Evolutionary conservation across 345 rosid genomes (phyloP), one percentile per base, ranked within the genome.

Genomic region (Balakata baccata): DNA sequence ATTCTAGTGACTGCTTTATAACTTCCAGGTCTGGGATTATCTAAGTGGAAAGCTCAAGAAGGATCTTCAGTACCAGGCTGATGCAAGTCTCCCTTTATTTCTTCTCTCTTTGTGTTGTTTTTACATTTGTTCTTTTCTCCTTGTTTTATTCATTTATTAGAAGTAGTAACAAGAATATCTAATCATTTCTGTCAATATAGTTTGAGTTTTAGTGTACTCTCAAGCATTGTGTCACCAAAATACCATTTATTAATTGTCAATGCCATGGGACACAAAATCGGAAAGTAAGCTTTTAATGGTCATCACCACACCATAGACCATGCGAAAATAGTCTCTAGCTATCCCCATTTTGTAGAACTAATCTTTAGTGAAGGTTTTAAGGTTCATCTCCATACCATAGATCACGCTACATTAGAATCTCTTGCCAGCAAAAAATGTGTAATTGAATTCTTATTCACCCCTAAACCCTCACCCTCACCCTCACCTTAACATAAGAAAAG

Each of bases 11-110:
- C 46, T 61, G 70, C 75, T 47, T 77, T 70, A 46, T 76, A 68
- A 64, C 8, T 61, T 50, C 62, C 71, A 93, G 98, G 98, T 96
- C 59, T 96, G 99, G 99, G 99, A 96, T 85, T 90, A 96, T 77
- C 74, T 93, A 60, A 96, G 92, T 72, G 99, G 99, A 72, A 96
- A 96, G 87, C 90, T 96, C 81, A 91, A 96, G 88, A 93, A 93
- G 82, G 99, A 96, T 84, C 91, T 96, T 73, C 98, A 90, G 56
- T 96, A 96, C 81, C 99, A 96, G 83, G 98, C 98, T 78, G 99
- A 87, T 69, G 99, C 91, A 72, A 86, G 94, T 81, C 11, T 20
- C 59, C 49, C 52, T 45, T 54, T 11, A 29, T 71, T 46, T 74
- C 25, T 50, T 20, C 13, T 75, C 16, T 18, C 38, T 58, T 74